A percentile compares a stretch with the other conserved stretches of the same genome.
Conservation (phyloP, 176 grass and related monocot genomes). For the Lolium perenne region DNA sequence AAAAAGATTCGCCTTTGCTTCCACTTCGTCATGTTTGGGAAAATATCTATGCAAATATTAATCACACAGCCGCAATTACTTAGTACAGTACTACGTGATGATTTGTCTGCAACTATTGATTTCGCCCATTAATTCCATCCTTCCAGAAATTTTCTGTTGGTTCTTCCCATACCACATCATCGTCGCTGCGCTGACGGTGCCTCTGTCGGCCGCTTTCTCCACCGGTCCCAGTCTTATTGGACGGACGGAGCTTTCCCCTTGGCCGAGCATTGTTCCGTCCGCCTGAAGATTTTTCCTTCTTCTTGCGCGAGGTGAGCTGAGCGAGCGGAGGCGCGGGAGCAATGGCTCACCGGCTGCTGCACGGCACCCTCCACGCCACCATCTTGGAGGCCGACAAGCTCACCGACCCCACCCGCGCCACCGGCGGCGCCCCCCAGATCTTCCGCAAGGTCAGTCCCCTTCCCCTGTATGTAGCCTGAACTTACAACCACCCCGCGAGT, state of each 20-base stretch:
- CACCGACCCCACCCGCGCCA: constrained; percentile 40
- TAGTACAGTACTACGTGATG: neutral
- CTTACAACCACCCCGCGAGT: no score
- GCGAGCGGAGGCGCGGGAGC: neutral
- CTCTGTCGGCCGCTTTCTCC: neutral
- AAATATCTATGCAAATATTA: neutral
- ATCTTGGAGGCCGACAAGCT: constrained; percentile 66
- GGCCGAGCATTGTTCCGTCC: neutral
- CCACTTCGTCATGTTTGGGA: neutral
- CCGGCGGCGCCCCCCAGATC: constrained; percentile 61
- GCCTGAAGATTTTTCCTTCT: neutral
- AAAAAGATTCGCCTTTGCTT: neutral
- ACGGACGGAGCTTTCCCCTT: constrained; percentile 1
- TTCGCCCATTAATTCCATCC: neutral
- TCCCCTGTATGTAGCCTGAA: neutral
- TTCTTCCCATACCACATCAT: neutral
- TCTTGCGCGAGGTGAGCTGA: neutral
- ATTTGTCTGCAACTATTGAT: neutral
- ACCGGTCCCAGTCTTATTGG: neutral
- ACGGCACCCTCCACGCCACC: constrained; percentile 69
- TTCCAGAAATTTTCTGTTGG: neutral
- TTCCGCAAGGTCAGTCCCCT: constrained; percentile 59
- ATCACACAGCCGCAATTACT: neutral
- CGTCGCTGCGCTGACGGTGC: neutral
- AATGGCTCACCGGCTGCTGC: constrained; percentile 72